phyloP scores from a whole-genome alignment of 148 eudicot genomes.

The Rhododendron vialii region DNA sequence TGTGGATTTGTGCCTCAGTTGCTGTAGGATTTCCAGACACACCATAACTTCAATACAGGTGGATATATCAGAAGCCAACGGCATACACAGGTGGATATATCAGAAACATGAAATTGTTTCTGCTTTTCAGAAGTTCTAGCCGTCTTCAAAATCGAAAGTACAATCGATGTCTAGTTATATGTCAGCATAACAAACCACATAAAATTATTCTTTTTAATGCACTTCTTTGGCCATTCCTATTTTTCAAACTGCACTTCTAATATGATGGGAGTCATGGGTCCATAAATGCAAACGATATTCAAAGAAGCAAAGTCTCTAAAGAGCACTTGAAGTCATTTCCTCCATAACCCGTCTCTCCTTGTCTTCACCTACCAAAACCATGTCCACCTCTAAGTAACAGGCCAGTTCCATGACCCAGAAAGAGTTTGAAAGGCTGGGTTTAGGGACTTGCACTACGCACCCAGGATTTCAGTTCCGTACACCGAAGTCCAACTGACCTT shows the following conservation, averaged over 20 bases:
- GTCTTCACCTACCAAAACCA: background rate
- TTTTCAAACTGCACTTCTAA: background rate
- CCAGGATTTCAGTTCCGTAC: background rate
- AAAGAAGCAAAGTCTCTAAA: constrained; percentile 4
- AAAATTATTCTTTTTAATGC: background rate
- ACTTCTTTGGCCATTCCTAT: background rate
- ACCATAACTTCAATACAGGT: background rate
- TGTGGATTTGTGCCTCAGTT: background rate
- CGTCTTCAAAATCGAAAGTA: background rate
- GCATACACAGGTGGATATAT: background rate
- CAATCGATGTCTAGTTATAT: background rate
- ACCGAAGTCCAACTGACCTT: background rate
- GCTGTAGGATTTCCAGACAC: constrained; percentile 3
- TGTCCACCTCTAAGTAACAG: background rate
- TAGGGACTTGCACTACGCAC: background rate
- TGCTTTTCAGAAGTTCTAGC: background rate
- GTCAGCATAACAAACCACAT: background rate
- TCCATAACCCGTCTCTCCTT: background rate
- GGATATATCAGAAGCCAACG: background rate
- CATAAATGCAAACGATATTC: background rate
- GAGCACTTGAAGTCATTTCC: background rate
- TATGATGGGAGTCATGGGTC: background rate
- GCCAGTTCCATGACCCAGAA: background rate
- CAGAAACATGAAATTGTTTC: background rate
- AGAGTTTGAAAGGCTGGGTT: background rate